Evolutionary conservation across 2,329 filamentous ascomycete species (phyloP).

Genomic region (Claviceps sp.): DNA sequence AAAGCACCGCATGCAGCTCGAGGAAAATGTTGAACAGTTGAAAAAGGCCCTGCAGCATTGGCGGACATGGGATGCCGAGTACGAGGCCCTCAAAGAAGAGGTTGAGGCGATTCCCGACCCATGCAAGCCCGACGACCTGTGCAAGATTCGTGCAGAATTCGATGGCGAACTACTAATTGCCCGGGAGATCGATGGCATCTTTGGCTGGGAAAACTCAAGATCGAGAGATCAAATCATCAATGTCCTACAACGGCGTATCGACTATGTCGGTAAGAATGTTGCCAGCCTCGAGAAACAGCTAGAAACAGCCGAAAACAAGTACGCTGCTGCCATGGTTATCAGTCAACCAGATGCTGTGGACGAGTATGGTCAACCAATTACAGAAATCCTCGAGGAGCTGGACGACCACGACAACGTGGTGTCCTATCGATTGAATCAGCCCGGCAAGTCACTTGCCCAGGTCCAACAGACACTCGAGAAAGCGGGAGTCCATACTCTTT

Average conservation of each 20-base stretch:
- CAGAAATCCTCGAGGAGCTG: slow-evolving; percentile 83
- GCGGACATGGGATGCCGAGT: slow-evolving; percentile 84
- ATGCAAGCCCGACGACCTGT: slow-evolving; percentile 35
- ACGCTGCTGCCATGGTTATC: slow-evolving; percentile 48
- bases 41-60: slow-evolving; percentile 70
- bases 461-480: slow-evolving; percentile 63
- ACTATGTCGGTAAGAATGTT: slow-evolving; percentile 81
- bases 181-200: slow-evolving; percentile 39
- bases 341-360: slow-evolving; percentile 48
- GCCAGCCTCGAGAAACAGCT: slow-evolving; percentile 61
- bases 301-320: slow-evolving; percentile 52
- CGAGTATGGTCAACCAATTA: slow-evolving; percentile 63
- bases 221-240: slow-evolving; percentile 40
- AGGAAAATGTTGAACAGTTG: slow-evolving; percentile 58
- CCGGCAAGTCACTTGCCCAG: slow-evolving; percentile 52
- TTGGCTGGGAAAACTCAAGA: slow-evolving; percentile 17
- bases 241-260: slow-evolving; percentile 55
- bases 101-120: slow-evolving; percentile 43
- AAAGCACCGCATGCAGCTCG: slow-evolving; percentile 59
- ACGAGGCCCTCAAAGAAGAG: slow-evolving; percentile 78
- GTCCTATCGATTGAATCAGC: slow-evolving; percentile 50
- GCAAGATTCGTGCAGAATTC: slow-evolving; percentile 43
- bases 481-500: slow-evolving; percentile 49
- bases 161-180: slow-evolving; percentile 49
- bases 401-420: slow-evolving; percentile 84